Conservation (phyloP, 306 rosid species). For the Begonia peltatifolia region DNA sequence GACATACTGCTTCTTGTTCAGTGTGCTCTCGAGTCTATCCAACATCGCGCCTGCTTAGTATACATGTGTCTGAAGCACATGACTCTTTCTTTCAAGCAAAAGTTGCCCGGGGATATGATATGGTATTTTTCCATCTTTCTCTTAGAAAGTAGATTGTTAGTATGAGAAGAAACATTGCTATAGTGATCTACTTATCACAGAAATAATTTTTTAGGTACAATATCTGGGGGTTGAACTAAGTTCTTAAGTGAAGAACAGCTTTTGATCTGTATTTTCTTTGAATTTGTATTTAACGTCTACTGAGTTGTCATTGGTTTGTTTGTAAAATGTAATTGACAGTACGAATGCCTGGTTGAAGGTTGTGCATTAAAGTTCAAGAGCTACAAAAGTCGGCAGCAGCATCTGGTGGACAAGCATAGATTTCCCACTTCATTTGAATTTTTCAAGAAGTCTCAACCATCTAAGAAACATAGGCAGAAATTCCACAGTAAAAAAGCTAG, state of each 20-base stretch:
- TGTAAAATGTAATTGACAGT: conserved; percentile 23
- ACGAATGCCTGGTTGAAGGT: conserved; percentile 83
- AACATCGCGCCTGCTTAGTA: conserved; percentile 59
- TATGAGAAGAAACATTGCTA: background rate
- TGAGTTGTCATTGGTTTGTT: background rate
- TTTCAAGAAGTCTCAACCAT: conserved; percentile 48
- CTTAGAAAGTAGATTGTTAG: background rate
- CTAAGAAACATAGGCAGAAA: conserved; percentile 67
- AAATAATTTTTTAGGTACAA: background rate
- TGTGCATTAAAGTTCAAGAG: conserved; percentile 81
- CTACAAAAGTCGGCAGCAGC: conserved; percentile 68
- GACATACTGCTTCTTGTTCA: conserved; percentile 76
- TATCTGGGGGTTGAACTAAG: too few species aligned
- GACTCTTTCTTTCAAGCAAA: conserved; percentile 93
- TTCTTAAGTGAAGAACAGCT: background rate
- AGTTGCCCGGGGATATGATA: conserved; percentile 69
- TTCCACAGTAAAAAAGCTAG: conserved; percentile 30
- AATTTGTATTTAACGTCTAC: background rate
- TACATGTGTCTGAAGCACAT: conserved; percentile 82
- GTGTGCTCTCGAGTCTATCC: conserved; percentile 88
- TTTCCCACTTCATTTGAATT: conserved; percentile 73
- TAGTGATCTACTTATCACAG: background rate
- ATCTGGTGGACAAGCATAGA: conserved; percentile 82
- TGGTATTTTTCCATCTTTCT: conserved; percentile 34
- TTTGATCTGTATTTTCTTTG: background rate